Evolutionary conservation across 768 basidiomycete species (phyloP), one percentile per base, ranked within the genome.

Genomic region (Kwoniella shandongensis): DNA sequence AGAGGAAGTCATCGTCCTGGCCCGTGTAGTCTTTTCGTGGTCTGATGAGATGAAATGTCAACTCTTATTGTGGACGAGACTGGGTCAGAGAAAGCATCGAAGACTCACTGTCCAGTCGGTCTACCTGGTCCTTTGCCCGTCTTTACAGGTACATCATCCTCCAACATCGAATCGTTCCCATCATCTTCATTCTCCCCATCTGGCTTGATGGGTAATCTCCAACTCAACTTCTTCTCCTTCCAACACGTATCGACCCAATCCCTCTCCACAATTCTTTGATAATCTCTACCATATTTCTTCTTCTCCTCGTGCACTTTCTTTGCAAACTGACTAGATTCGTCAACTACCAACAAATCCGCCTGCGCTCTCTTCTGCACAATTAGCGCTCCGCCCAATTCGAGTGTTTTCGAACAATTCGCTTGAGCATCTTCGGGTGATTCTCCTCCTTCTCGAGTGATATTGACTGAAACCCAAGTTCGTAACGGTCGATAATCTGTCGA

Each of bases 71-170:
- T 18, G 3, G 23, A 15, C 35, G 18, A 4, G 15, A 13, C 13
- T 13, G 12, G 30, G 27, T 18, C 15, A 23, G 39, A 23, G 25
- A 22, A 8, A 29, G 45, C 15, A 30, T 12, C 22, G 1, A 23
- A 22, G n/a, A 65, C 71, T 67, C 53, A 73, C 71, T 57, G 51
- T 25, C 69, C 69, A 4, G 72, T 59, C 8, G 72, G 69, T 53
- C 66, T 48, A 12, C 71, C 71, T 26, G 63, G 66, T 41, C 69
- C 69, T 48, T 52, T 67, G 10, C 58, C 52, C 13, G 29, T 44
- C 6, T 22, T 47, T 13, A 25, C 3, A 4, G 52, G 44, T 20
- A 30, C 52, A 12, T 66, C 61, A 36, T 73, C 69, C 25, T 63
- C 68, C 18, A 20, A 49, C 58, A 68, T 63, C 17, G 57, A 61